Base-by-base conservation (phyloP, 1,284 basidiomycete genomes). In the Phellopilus nigrolimitatus region DNA sequence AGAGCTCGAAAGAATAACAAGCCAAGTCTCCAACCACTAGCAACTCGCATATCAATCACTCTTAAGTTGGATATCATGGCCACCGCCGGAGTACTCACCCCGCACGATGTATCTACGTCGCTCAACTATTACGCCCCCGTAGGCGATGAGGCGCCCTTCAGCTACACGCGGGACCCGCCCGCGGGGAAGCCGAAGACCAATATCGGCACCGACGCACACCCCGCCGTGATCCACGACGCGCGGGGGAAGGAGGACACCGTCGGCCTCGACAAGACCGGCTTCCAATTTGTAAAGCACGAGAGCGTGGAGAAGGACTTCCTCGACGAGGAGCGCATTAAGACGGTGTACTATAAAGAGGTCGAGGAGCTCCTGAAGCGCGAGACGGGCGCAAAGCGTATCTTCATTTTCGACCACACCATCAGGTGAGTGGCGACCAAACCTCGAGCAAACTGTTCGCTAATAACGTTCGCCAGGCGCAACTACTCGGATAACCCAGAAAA, bases 311-410 rank as follows among this genome's bases (percentile, higher is more conserved):
- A 42, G 41, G 47, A 49, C 15, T 54, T 54, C 41, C 28, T 41
- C 9, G 56, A 61, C 37, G 62, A 63, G 25, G 57, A 59, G 3
- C 55, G 53, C 28, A 61, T 65, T 43, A 34, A 46, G 30, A 27
- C 10, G 12, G 55, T 47, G 6, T 67, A 67, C 39, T 65, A 65
- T 42, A 36, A 52, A 2, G 65, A 67, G 55, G 56, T 57, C 3
- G 55, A 56, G 24, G 56, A 59, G 53, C 40, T 64, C 21, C 45
- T 66, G 31, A 67, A 66, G 59, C 58, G 59, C 22, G 49, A 58
- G 19, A 60, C 60, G 12, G 64, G 64, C 4, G 64, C 61, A 13
- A 56, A 50, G 25, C 48, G 56, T 31, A 60, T 64, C n/a, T 59
- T 65, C 38, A 57, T 66, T 39, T 66, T 66, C 33, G 64, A 66